Conservation (phyloP, 768 basidiomycete genomes). For the Boletales sp. region DNA sequence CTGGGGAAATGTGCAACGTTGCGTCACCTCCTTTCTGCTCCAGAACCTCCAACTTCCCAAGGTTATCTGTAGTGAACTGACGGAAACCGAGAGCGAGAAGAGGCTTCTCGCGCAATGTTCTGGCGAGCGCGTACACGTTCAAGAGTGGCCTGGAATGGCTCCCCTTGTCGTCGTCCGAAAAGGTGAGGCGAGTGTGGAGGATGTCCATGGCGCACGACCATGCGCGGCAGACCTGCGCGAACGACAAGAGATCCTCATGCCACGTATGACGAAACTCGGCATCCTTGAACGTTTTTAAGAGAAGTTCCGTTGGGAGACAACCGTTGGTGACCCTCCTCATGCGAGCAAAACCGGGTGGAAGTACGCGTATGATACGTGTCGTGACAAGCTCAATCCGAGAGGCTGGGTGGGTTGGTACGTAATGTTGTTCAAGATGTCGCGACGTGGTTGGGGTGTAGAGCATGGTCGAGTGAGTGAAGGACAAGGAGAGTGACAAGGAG, state of each 20-base stretch:
- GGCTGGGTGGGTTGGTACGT: constrained; percentile 4
- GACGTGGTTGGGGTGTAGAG: constrained; percentile 8
- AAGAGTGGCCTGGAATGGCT: not conserved
- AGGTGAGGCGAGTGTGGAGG: constrained; percentile 10
- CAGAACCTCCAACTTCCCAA: not conserved
- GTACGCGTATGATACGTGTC: constrained; percentile 19
- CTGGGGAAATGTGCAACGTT: not conserved
- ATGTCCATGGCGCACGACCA: constrained; percentile 24
- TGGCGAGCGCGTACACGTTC: constrained; percentile 17
- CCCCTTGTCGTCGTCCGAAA: constrained; percentile 12
- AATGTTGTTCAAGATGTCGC: not conserved
- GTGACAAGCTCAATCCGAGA: constrained; percentile 16
- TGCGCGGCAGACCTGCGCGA: constrained; percentile 23
- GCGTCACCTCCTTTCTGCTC: not conserved
- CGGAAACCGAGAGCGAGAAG: constrained; percentile 7
- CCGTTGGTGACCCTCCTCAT: constrained; percentile 1
- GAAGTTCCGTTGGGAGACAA: constrained; percentile 19
- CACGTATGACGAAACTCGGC: constrained; percentile 15
- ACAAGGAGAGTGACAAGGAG: constrained; percentile 14
- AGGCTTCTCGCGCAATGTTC: constrained; percentile 12
- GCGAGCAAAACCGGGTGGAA: constrained; percentile 4
- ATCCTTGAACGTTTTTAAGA: constrained; percentile 19
- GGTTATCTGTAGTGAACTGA: constrained; percentile 18
- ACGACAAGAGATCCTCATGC: constrained; percentile 20
- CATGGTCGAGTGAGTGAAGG: constrained; percentile 23